Evolutionary conservation across 2,329 filamentous ascomycete genomes (phyloP), one percentile per base, ranked within the genome.

Genomic region (Arthrobotrys sphaeroides): DNA sequence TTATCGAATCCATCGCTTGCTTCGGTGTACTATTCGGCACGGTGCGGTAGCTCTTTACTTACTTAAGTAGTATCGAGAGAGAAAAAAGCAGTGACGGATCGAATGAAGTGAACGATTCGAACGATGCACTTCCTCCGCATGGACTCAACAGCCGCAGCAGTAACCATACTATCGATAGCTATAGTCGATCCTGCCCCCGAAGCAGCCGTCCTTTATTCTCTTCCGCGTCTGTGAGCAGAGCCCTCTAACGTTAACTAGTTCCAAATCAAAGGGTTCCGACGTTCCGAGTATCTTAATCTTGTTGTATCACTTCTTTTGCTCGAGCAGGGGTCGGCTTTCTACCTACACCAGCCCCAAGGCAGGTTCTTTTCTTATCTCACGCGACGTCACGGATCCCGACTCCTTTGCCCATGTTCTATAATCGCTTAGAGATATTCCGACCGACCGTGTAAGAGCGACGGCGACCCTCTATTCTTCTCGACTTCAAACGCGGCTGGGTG

Each of bases 331-430:
- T 75, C 57, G 40, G 47, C 26, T n/a, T 55, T 55, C 51, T 55
- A 55, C 51, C 51, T 55, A 33, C 45, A 45, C 57, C 62, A 64
- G 47, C 64, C 64, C 51, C 72, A 55, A 65, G 72, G 47, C 72
- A 51, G 64, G 43, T 24, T 69, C 64, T 68, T 47, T 69, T 51
- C 61, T 67, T 68, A 62, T 75, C 72, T 75, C 72, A 75, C 72
- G 72, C 72, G 72, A 75, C 69, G 69, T 74, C 72, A 75, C 72
- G 57, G 64, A 75, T 57, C 57, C 36, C 72, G 64, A 69, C 38
- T 64, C 64, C 57, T 68, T 75, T 66, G 59, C 72, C 57, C 64
- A 75, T 75, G 72, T 75, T 57, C 57, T 59, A 64, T 75, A 65
- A 69, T 75, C 72, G 72, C 72, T 62, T 64, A 57, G 36, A 53